Base-by-base conservation (phyloP, 225 moss, liverwort and hornwort genomes). In the Marchantia paleacea region DNA sequence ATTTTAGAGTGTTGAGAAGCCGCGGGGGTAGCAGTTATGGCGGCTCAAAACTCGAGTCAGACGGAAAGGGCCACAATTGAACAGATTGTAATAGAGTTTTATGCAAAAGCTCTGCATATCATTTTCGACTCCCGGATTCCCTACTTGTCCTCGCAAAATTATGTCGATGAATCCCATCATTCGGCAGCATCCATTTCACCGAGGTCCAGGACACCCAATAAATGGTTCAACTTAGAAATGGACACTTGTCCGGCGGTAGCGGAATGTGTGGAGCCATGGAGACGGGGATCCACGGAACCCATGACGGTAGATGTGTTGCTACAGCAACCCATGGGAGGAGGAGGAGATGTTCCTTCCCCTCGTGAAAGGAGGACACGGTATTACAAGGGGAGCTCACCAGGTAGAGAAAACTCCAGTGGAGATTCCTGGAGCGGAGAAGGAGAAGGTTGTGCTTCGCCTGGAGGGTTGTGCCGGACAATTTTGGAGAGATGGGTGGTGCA, bases 171-270 rank as follows among this genome's bases (percentile, higher is more conserved):
- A n/a, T 78, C 85, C 18, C 83, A 83, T 52, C 75, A 78, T 75
- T 82, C 87, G 13, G 60, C 83, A 55, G 78, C 80, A 29, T 79
- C 82, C 30, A 64, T 82, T 53, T 85, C 89, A 20, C 80, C 84
- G 4, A 78, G 74, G 65, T 62, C 75, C 39, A 83, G 76, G 67
- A 55, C 81, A 22, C 85, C 88, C 62, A 92, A 94, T 75, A 89
- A 85, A 74, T 99, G 99, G 99, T 99, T 99, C 86, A 99, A 99
- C 87, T 81, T 99, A 87, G 95, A 95, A 85, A 87, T 92, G 89
- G 99, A 94, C 58, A 92, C 85, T 80, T 87, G 84, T 53, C 82
- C 81, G 71, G 87, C 89, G 64, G 88, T 91, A 52, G 57, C 64
- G 75, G 95, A 92, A 72, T 89, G 88, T 77, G 99, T 88, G 85